A percentile compares a stretch with the other conserved stretches of the same genome.
phyloP scores from a whole-genome alignment of 2,329 filamentous ascomycete species.

The Phoma sp. region DNA sequence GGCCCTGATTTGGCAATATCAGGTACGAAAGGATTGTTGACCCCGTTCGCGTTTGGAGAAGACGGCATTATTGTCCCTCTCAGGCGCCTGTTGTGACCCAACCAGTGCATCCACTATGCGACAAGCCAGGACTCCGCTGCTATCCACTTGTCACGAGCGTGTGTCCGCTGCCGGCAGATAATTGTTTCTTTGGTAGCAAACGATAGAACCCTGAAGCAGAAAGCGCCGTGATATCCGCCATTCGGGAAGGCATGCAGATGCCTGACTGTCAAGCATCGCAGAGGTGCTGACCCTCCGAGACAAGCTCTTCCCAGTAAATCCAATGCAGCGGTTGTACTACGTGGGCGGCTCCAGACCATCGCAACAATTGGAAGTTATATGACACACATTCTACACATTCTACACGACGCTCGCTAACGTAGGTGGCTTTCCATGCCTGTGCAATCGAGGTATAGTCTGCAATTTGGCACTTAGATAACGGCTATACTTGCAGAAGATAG shows the following conservation, averaged over 20 bases:
- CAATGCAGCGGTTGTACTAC: constrained; percentile 13
- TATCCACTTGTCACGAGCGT: background rate
- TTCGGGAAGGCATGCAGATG: constrained; percentile 19
- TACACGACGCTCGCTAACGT: constrained; percentile 11
- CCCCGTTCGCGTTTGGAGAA: background rate
- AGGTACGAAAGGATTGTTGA: background rate
- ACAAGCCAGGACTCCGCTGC: constrained; percentile 5
- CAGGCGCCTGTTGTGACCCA: constrained; percentile 4
- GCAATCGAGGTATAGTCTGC: constrained; percentile 5
- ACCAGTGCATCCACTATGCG: background rate
- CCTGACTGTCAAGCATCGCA: constrained; percentile 13
- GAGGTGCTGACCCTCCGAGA: constrained; percentile 4
- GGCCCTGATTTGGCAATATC: background rate
- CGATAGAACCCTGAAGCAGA: background rate
- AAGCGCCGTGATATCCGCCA: constrained; percentile 7
- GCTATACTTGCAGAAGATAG: constrained; percentile 1
- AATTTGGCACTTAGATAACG: constrained; percentile 3
- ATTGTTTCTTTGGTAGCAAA: background rate
- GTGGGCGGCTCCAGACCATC: constrained; percentile 20
- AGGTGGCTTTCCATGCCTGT: constrained; percentile 13
- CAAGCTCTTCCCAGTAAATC: constrained; percentile 11
- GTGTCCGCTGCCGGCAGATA: too few relatives aligned
- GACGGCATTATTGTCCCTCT: constrained; percentile 1
- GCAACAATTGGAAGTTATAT: constrained; percentile 8
- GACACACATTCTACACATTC: constrained; percentile 3